Base-by-base conservation (phyloP, 2,329 filamentous ascomycete genomes). In the Leptographium wingfieldii region DNA sequence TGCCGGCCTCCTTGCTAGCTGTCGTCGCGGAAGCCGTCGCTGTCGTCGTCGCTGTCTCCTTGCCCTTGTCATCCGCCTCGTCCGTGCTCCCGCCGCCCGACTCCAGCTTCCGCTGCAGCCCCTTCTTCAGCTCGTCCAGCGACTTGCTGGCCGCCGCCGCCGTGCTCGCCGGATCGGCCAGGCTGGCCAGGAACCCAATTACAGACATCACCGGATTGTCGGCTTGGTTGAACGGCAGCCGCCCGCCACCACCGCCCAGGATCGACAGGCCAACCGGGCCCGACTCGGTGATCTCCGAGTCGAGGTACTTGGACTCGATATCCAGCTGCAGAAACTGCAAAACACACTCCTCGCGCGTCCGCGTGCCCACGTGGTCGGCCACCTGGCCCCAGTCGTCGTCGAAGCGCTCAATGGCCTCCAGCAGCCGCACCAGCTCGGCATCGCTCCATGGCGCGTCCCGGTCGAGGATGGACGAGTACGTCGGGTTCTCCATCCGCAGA, bases 141-240 rank as follows among this genome's bases (percentile, higher is more conserved):
- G 90, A 94, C 67, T 88, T 90, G 66, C 87, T 90, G 10, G 92
- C 92, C 0, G 94, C 92, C 0, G 91, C 92, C 0, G 94, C 92
- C 2, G 94, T 92, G 64, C 92, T 90, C 54, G 85, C 86, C 1
- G 94, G 92, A 65, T 96, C 92, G 1, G 92, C 90, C 62, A 99
- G 82, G 64, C 90, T 89, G 56, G 92, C 92, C 12, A 99, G 79
- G 77, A 96, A 99, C 59, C 89, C 88, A 66, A 99, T 89, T 2
- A 97, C 94, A 25, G 92, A 96, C 82, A 99, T 87, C 64, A 99
- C 90, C 0, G 95, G 92, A 72, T 97, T 99, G 68, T 99, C 94
- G 16, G 88, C 86, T 70, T 95, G 90, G 70, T 84, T 92, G 72
- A 97, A 94, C 0, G 94, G 94, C 54, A 96, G 80, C 63, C 90